Evolutionary conservation across 176 grass and related monocot genomes (phyloP), one percentile per base, ranked within the genome.

Genomic region (Aegilops tauschii): DNA sequence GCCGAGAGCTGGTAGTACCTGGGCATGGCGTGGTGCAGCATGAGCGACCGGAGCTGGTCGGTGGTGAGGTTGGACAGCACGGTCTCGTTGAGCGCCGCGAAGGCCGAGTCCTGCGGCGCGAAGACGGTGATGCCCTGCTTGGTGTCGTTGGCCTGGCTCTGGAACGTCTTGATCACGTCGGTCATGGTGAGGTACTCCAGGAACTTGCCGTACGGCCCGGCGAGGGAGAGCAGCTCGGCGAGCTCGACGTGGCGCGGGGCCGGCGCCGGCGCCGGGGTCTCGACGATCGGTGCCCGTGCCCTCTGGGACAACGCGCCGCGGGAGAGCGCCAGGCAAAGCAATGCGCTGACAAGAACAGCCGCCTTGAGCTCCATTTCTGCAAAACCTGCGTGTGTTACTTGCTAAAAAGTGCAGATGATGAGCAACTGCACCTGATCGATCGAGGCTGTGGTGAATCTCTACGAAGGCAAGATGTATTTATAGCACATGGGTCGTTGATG

Each of bases 111-210:
- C 27, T 59, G 61, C 0, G 87, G 89, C 10, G 82, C 86, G 77
- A 94, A 94, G 34, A 94, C 52, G 84, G 86, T 94, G 77, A 94
- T 73, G 64, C 89, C 89, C 61, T 49, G 37, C 52, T 76, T 39
- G 4, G 79, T 89, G 81, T 78, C 65, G 89, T 94, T 87, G 66
- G 83, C 89, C 58, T 79, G 89, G 80, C 73, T 85, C 76, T 91
- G 84, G 71, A 94, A 78, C 42, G 84, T 87, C 30, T 65, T 76
- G 71, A 91, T 89, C 71, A 87, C 87, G 81, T 91, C 78, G 12
- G 92, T 91, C 45, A 52, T 35, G 32, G 40, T 49, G 44, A 94
- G 86, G 79, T 89, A 89, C 13, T 61, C 35, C 1, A 91, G 87
- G 89, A 89, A 89, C 23, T 35, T 82, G 34, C 42, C 12, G 37